Evolutionary conservation across 192 early-diverging fungal species (phyloP).

Genomic region (Gamsiella multidivaricata): DNA sequence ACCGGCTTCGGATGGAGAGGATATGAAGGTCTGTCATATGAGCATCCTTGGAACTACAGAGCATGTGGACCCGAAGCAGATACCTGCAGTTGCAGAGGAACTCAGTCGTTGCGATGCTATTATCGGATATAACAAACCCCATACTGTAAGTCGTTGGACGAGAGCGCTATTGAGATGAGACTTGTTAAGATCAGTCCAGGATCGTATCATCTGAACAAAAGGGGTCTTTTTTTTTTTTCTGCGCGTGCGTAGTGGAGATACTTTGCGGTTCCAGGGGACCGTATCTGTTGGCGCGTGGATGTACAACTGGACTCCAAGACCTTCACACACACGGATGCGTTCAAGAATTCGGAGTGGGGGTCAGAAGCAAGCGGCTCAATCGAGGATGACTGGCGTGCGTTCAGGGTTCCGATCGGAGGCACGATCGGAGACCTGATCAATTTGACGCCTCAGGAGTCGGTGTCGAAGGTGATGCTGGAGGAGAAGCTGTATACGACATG

Average conservation of each 20-base stretch:
- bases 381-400: neutral
- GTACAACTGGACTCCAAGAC: constrained; percentile 1
- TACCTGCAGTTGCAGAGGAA: neutral
- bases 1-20: constrained; percentile 11
- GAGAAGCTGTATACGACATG: constrained; percentile 16
- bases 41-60: constrained; percentile 21
- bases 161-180: too few relatives aligned
- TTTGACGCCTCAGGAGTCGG: neutral
- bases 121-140: constrained; percentile 1
- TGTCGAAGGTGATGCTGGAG: constrained; percentile 18
- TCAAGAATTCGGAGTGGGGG: constrained; percentile 13
- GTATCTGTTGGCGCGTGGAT: constrained; percentile 12
- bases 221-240: neutral
- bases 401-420: neutral
- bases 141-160: constrained; percentile 2
- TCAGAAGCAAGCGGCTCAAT: neutral
- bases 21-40: constrained; percentile 14
- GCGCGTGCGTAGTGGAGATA: constrained; percentile 16
- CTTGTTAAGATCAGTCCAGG: too few relatives aligned
- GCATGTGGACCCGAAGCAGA: neutral
- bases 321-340: neutral
- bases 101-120: neutral
- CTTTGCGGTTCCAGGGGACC: neutral
- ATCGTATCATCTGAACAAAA: too few relatives aligned
- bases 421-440: constrained; percentile 14